Base-by-base conservation (phyloP, 2,329 filamentous ascomycete genomes). In the Diaporthe citriasiana region DNA sequence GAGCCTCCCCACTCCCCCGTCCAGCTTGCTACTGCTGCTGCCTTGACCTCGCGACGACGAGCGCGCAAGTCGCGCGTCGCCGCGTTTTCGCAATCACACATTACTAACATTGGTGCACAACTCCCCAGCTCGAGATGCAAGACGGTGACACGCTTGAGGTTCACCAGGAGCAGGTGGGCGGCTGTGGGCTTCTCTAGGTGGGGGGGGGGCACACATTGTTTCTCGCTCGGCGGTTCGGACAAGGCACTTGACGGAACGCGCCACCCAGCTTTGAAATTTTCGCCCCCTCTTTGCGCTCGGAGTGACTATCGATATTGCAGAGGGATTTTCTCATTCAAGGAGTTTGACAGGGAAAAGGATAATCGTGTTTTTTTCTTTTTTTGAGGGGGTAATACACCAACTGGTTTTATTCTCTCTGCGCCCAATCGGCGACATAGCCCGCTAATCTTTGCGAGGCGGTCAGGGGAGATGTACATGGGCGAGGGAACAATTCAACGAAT, bases 101-200 rank as follows among this genome's bases (percentile, higher is more conserved):
- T 71, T 4, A 42, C 56, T 71, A 63, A 71, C 35, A 25, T 33
- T 45, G 1, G 22, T 3, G 13, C 7, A 8, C 19, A 56, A 51
- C 53, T 10, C 13, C 12, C 13, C 47, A 98, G 97, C 93, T 98
- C 72, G 97, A 98, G 76, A 99, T 99, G 97, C 88, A 92, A 77
- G 97, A 99, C 79, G 96, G 97, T 47, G 97, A 99, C 81, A 97
- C 94, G 0, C 92, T 99, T 35, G 97, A 99, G 82, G 97, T 99
- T 35, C 96, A 98, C 83, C 97, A 98, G 83, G 97, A 99, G 84
- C 97, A 99, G 86, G 97, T 98, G 76, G 97, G 97, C 75, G 96
- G 95, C 75, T 84, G 80, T 76, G 84, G 79, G 78, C 47, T 71
- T 35, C 59, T 55, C 50, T 74, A 71, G 42, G 40, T 35, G 19